Percentiles rank a stretch among this genome's conserved stretches.
phyloP scores from a whole-genome alignment of 495 filamentous ascomycete species.

The Penicillium robsamsonii region DNA sequence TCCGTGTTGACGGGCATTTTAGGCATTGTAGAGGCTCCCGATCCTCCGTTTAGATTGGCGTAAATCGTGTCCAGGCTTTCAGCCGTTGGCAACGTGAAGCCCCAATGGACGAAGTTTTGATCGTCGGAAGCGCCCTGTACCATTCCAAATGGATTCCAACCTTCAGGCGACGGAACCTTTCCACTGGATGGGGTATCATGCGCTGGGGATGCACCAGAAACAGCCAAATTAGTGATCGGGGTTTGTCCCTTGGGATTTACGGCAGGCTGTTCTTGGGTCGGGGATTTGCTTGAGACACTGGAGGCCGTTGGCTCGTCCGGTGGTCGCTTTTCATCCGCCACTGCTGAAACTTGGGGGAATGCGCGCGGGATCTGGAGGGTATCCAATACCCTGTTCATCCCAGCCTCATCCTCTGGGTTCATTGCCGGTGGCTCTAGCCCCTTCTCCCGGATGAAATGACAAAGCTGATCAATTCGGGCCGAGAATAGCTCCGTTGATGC shows the following conservation, averaged over 20 bases:
- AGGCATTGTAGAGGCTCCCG: not conserved
- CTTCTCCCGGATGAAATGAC: constrained; percentile 46
- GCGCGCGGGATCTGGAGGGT: constrained; percentile 44
- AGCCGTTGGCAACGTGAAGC: constrained; percentile 43
- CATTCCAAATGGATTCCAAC: constrained; percentile 28
- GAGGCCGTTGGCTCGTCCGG: not conserved
- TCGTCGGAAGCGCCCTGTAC: constrained; percentile 21
- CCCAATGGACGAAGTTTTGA: constrained; percentile 36
- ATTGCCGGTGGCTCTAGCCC: constrained; percentile 43
- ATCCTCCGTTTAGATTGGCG: constrained; percentile 31
- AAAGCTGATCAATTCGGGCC: constrained; percentile 45
- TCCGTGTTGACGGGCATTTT: constrained; percentile 25
- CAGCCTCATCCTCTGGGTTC: constrained; percentile 45
- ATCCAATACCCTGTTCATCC: constrained; percentile 45
- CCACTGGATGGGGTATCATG: constrained; percentile 19
- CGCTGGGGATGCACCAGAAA: constrained; percentile 14
- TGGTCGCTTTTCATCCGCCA: constrained; percentile 1
- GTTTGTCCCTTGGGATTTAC: constrained; percentile 17
- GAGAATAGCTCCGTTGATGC: constrained; percentile 50
- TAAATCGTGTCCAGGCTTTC: constrained; percentile 44
- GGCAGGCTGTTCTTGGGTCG: constrained; percentile 19
- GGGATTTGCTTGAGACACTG: constrained; percentile 11
- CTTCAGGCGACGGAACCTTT: constrained; percentile 17
- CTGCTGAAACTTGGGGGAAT: constrained; percentile 13
- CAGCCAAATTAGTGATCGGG: constrained; percentile 4